Evolutionary conservation across 2,329 filamentous ascomycete genomes (phyloP), one percentile per base, ranked within the genome.

Genomic region (Lecanicillium sp.): DNA sequence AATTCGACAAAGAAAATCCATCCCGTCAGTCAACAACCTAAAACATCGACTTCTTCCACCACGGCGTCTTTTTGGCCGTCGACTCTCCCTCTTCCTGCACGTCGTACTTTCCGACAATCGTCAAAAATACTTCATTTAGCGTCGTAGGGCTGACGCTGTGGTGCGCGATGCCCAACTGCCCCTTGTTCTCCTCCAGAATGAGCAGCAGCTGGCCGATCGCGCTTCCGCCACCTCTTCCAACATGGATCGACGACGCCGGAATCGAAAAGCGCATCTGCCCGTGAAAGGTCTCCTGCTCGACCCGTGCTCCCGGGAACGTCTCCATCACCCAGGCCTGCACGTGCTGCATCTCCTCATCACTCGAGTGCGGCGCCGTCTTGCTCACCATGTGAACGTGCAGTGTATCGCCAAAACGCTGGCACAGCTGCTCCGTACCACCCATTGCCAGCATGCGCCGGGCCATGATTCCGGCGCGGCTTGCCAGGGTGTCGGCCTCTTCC

Each of bases 101-200:
- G 63, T 87, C 79, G 62, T 91, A 83, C 62, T 80, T 78, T 3
- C 81, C 81, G 0, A 94, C 87, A 62, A 94, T 90, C 21, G 75
- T 77, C 63, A 95, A 65, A 64, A 95, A 95, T 0, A 94, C 87
- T 65, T 94, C 86, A 62, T 94, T 89, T 36, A 94, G 68, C n/a
- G 87, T 91, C 20, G 87, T 90, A 30, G 87, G 86, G 46, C 79
- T 84, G 53, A 93, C 86, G 38, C 83, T 86, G 63, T 89, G 93
- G 62, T 91, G 87, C 64, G 87, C 84, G 46, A 94, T 75, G 0
- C 86, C 86, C 32, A 93, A 60, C 5, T 67, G 66, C 23, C 80
- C 71, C 55, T 82, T 84, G 50, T 81, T 73, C 54, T 79, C 76
- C 65, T 94, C 88, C 1, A 93, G 70, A 40, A 81, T 61, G 14